Percentiles rank a stretch among this genome's conserved stretches.
Conservation (phyloP, 1,284 basidiomycete species). For the Marasmius sp. region DNA sequence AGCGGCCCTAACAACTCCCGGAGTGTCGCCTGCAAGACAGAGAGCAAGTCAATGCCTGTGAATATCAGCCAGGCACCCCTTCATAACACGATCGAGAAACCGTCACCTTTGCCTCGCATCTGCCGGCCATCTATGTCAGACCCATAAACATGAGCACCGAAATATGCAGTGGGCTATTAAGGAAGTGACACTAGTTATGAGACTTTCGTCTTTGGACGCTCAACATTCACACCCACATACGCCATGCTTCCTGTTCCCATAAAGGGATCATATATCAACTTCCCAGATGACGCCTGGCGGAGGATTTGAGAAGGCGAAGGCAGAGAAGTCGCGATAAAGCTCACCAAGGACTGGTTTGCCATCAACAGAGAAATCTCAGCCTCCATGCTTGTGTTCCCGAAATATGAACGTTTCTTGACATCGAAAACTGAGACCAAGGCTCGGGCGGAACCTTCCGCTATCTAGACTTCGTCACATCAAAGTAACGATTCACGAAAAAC, state of each 20-base stretch:
- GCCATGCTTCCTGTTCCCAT: slow-evolving; percentile 96
- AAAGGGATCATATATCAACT: slow-evolving; percentile 95
- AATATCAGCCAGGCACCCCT: not conserved
- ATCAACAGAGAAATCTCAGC: slow-evolving; percentile 92
- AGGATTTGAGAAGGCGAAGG: slow-evolving; percentile 4
- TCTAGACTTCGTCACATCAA: slow-evolving; percentile 37
- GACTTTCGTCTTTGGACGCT: not conserved
- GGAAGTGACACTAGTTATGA: not conserved
- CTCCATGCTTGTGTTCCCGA: slow-evolving; percentile 98
- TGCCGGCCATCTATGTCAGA: slow-evolving; percentile 98
- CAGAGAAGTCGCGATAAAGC: slow-evolving; percentile 9
- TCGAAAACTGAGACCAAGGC: slow-evolving; percentile 70
- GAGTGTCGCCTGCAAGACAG: slow-evolving; percentile 38
- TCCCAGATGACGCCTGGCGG: slow-evolving; percentile 78
- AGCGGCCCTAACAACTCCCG: slow-evolving; percentile 82
- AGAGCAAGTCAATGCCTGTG: not conserved
- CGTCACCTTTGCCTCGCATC: slow-evolving; percentile 86
- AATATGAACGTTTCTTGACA: slow-evolving; percentile 90
- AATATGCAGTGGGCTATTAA: slow-evolving; percentile 75
- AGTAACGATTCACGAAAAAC: not conserved
- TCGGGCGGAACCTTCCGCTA: slow-evolving; percentile 74
- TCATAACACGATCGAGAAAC: not conserved
- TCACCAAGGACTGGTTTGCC: slow-evolving; percentile 91
- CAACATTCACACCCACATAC: slow-evolving; percentile 54
- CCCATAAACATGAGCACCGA: slow-evolving; percentile 86